phyloP scores from a whole-genome alignment of 352 stramenopile genomes.

The Phytopythium boreale region DNA sequence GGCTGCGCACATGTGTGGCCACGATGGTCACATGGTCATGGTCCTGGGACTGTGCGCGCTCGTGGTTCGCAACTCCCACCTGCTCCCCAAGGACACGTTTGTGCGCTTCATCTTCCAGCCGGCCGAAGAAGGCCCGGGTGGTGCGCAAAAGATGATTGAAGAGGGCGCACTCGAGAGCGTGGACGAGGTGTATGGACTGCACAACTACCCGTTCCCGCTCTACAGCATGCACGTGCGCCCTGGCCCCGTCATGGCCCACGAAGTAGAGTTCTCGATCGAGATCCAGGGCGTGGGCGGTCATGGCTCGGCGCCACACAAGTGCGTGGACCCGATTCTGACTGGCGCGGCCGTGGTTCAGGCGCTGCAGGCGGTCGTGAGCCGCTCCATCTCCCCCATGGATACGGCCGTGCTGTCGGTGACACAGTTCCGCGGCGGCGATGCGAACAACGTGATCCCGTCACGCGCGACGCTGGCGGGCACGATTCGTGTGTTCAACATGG shows the following conservation, averaged over 20 bases:
- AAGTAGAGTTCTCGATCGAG: slow-evolving; percentile 91
- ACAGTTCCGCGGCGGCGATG: slow-evolving; percentile 88
- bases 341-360: slow-evolving; percentile 88
- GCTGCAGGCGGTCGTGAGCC: slow-evolving; percentile 92
- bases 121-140: slow-evolving; percentile 91
- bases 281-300: slow-evolving; percentile 93
- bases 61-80: slow-evolving; percentile 63
- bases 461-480: slow-evolving; percentile 86
- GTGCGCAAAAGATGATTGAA: slow-evolving; percentile 91
- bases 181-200: slow-evolving; percentile 92
- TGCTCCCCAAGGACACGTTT: slow-evolving; percentile 67
- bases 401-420: slow-evolving; percentile 92
- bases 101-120: slow-evolving; percentile 96
- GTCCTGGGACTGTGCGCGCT: slow-evolving; percentile 89
- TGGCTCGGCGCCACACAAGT: slow-evolving; percentile 90
- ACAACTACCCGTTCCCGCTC: slow-evolving; percentile 88
- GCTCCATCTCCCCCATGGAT: slow-evolving; percentile 89
- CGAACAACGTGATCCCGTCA: slow-evolving; percentile 94
- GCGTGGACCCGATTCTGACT: slow-evolving; percentile 91
- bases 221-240: slow-evolving; percentile 87
- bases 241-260: slow-evolving; percentile 90
- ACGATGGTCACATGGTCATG: slow-evolving; percentile 95
- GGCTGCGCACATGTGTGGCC: slow-evolving; percentile 92
- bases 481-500: slow-evolving; percentile 90
- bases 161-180: slow-evolving; percentile 88